phyloP scores from a whole-genome alignment of 163 green algal species.

The Smithsoniella earleae region DNA sequence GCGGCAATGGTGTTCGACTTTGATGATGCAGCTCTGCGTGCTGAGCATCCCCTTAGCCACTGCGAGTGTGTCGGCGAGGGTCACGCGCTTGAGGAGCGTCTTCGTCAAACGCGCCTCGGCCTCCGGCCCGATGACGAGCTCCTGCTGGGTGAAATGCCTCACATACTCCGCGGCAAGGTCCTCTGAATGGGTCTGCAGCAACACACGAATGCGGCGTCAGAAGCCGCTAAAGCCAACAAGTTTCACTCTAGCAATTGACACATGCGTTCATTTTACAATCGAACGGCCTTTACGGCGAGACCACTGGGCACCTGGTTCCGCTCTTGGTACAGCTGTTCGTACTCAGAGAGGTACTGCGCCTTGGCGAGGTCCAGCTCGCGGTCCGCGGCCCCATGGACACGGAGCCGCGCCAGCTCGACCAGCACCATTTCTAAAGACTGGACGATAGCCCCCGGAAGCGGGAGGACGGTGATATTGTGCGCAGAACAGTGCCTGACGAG shows the following conservation, averaged over 20 bases:
- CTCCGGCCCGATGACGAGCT: constrained; percentile 58
- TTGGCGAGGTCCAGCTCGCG: constrained; percentile 44
- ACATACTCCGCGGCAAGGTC: constrained; percentile 73
- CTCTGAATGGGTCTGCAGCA: constrained; percentile 32
- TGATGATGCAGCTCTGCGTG: constrained; percentile 56
- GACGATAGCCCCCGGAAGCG: constrained; percentile 37
- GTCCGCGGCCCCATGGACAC: constrained; percentile 56
- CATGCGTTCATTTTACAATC: neutral
- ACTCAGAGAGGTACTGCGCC: constrained; percentile 43
- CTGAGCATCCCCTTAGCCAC: constrained; percentile 35
- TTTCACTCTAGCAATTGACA: no score
- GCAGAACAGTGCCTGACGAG: constrained; percentile 38
- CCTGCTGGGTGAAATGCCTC: constrained; percentile 59
- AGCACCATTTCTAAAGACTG: constrained; percentile 59
- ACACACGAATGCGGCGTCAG: neutral
- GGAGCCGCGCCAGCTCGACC: constrained; percentile 60
- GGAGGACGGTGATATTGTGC: neutral
- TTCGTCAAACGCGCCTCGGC: constrained; percentile 68
- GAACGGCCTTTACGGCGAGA: neutral
- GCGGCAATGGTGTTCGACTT: constrained; percentile 53
- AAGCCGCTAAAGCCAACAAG: neutral
- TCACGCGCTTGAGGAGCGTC: constrained; percentile 59
- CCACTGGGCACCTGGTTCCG: constrained; percentile 55
- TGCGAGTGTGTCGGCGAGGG: constrained; percentile 40
- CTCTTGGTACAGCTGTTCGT: constrained; percentile 70